A percentile compares a stretch with the other conserved stretches of the same genome.
Conservation (phyloP, 208 protist genomes). For the Acanthamoeba royreba region DNA sequence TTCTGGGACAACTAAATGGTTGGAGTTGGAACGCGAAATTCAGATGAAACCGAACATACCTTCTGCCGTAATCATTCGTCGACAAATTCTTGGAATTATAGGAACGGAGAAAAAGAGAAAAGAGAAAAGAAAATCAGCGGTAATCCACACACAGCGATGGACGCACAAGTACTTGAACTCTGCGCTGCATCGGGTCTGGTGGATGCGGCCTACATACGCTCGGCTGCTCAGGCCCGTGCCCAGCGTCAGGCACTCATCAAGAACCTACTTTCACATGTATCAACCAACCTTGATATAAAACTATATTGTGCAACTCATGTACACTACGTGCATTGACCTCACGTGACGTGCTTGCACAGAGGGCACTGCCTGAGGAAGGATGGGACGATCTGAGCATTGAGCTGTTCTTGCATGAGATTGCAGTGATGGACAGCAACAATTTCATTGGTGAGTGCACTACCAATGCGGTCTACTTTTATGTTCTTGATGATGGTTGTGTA, state of each 20-base stretch:
- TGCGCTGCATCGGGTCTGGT: neutral
- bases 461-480: neutral
- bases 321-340: neutral
- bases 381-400: constrained; percentile 87
- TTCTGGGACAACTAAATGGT: neutral
- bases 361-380: constrained; percentile 86
- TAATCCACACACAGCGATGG: neutral
- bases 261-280: constrained; percentile 58
- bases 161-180: neutral
- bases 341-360: constrained; percentile 71
- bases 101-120: neutral
- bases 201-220: neutral
- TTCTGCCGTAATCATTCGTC: neutral
- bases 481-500: neutral
- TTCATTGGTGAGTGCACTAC: constrained; percentile 53
- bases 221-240: neutral
- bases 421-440: constrained; percentile 93
- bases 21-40: neutral
- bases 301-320: too few relatives aligned
- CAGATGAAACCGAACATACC: neutral
- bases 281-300: too few relatives aligned
- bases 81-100: too few relatives aligned
- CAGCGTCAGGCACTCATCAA: constrained; percentile 20
- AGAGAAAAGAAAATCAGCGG: neutral
- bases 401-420: constrained; percentile 87